Percentiles rank a stretch among this genome's conserved stretches.
These are phyloP conservation scores for Pachysandra terminalis DNA, from an alignment of 164 flowering plant genomes.

Conservation along the genomic window DNA sequence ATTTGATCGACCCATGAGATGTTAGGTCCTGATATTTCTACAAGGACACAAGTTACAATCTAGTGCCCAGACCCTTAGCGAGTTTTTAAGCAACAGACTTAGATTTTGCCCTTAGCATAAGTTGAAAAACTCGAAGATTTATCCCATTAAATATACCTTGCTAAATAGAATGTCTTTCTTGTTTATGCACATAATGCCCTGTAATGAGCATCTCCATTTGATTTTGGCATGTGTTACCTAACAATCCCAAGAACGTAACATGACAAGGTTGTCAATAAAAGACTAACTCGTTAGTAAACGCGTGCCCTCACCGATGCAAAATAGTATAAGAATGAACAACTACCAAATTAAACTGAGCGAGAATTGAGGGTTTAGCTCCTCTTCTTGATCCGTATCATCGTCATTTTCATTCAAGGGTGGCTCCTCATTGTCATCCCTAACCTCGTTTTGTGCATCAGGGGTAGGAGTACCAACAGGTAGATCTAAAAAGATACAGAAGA, in stretches of 20 bases:
- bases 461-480: constrained; percentile 63
- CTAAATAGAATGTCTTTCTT: constrained; percentile 89
- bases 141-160: constrained; percentile 45
- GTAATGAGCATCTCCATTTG: too few relatives aligned
- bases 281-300: too few relatives aligned
- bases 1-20: too few relatives aligned
- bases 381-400: constrained; percentile 81
- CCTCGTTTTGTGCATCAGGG: constrained; percentile 47
- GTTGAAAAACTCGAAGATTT: too few relatives aligned
- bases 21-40: too few relatives aligned
- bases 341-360: constrained; percentile 98
- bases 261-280: background rate
- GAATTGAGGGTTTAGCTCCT: constrained; percentile 78
- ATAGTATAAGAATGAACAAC: background rate
- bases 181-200: too few relatives aligned
- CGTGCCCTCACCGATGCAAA: background rate
- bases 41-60: too few relatives aligned
- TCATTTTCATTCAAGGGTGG: constrained; percentile 83
- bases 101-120: too few relatives aligned
- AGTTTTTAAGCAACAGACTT: too few relatives aligned
- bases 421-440: constrained; percentile 65
- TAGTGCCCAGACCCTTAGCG: too few relatives aligned
- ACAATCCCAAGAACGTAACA: constrained; percentile 2
- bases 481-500: constrained; percentile 29
- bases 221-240: constrained; percentile 94